Percentiles rank a stretch among this genome's conserved stretches.
These are phyloP conservation scores for Huntiella abstrusa DNA, from an alignment of 2,329 filamentous ascomycete genomes.

Conservation along the genomic window DNA sequence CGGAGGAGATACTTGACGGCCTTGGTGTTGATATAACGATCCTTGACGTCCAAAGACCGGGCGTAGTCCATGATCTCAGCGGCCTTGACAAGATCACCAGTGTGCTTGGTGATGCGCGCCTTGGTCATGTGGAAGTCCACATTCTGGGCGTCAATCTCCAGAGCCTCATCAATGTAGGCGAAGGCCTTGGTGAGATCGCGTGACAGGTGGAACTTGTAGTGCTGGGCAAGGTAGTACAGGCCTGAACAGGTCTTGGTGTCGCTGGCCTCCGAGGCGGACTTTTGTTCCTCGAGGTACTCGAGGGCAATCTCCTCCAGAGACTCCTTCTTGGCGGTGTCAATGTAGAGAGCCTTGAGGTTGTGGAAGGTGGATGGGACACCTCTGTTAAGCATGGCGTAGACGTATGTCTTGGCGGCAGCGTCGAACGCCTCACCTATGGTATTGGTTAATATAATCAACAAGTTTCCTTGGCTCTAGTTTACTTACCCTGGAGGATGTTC, in stretches of 20 bases:
- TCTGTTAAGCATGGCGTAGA: conserved; percentile 72
- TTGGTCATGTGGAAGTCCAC: conserved; percentile 92
- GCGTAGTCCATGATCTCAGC: conserved; percentile 78
- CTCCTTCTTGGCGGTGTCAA: conserved; percentile 57
- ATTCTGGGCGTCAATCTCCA: conserved; percentile 58
- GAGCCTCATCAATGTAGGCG: conserved; percentile 66
- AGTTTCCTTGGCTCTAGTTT: conserved; percentile 10
- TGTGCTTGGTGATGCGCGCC: conserved; percentile 85
- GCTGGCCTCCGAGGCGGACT: conserved; percentile 43
- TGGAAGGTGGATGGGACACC: conserved; percentile 92
- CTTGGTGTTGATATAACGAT: conserved; percentile 97
- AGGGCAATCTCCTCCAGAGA: conserved; percentile 57
- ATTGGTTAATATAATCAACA: not conserved
- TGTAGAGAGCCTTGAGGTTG: conserved; percentile 87
- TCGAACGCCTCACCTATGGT: conserved; percentile 55
- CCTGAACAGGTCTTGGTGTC: conserved; percentile 21
- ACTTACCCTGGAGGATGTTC: conserved; percentile 59
- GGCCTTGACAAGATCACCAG: conserved; percentile 60
- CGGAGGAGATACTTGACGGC: conserved; percentile 90
- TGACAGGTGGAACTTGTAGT: conserved; percentile 84
- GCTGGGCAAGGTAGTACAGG: conserved; percentile 85
- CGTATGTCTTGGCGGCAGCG: conserved; percentile 56
- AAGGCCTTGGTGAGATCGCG: conserved; percentile 67
- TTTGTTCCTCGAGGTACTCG: conserved; percentile 44
- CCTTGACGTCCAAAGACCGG: conserved; percentile 66